Base-by-base conservation (phyloP, 2,329 filamentous ascomycete genomes). In the Fusarium albosuccineum region DNA sequence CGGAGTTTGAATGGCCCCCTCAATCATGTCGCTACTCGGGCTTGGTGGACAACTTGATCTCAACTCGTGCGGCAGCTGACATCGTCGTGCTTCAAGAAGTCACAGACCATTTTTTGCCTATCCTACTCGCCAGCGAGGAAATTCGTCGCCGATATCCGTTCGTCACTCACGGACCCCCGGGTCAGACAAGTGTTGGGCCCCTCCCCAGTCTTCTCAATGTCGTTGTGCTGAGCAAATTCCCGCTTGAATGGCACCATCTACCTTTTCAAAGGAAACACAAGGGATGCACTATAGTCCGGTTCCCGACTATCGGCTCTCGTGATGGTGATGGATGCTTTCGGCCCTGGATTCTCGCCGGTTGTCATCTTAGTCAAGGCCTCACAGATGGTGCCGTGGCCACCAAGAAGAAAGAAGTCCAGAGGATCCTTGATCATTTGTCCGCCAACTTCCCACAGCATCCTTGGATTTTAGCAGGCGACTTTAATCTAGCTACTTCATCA, bases 301-400 rank as follows among this genome's bases (percentile, higher is more conserved):
- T 87, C 44, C 71, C 74, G 5, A 70, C 70, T 2, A 45, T 75
- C n/a, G 46, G 64, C 9, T 45, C 27, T 22, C 39, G 33, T 9
- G 58, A 65, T 17, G 13, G 22, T 11, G n/a, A 62, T 6, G 65
- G 57, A 8, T 13, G 50, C 6, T 77, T 79, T 36, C 54, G 73
- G 2, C 80, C 83, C 2, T 68, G 86, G 6, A 75, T 88, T 3
- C 72, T 92, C 10, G 84, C 85, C 7, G 84, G 84, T 9, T 82
- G 90, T 8, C 89, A 92, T 72, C 80, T 92, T 2, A 89, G 85
- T 3, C 84, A 85, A 57, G 89, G 88, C 8, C 77, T 91, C 6
- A 86, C 84, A 1, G 85, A 91, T 54, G 83, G 82, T 6, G 83
- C 87, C 3, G 82, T 91, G 5, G 79, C 81, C 2, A 79, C 83